Percentiles rank a stretch among this genome's conserved stretches.
Evolutionary conservation across 305 asterid species (phyloP).

Genomic region (Fraxinus greggii): DNA sequence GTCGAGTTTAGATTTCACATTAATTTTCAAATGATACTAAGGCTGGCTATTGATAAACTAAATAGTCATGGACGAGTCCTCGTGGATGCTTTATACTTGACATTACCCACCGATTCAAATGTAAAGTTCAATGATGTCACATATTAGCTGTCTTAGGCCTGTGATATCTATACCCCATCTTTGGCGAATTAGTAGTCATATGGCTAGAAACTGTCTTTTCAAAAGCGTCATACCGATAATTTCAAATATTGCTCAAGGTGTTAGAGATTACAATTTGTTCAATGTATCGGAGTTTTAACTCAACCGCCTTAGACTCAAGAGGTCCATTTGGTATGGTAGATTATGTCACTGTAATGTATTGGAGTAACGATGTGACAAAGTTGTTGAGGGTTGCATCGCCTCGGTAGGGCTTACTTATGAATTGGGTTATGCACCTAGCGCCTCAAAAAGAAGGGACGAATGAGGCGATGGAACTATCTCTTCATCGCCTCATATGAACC

Average conservation of each 20-base stretch:
- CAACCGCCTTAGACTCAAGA: not conserved
- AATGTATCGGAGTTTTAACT: not conserved
- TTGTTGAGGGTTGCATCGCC: too few species aligned
- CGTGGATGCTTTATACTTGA: not conserved
- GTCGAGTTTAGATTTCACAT: not conserved
- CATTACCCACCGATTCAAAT: not conserved
- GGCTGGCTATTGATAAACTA: too few species aligned
- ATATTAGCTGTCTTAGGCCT: not conserved
- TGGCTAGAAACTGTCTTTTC: too few species aligned
- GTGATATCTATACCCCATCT: not conserved
- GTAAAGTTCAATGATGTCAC: not conserved
- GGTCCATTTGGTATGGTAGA: not conserved
- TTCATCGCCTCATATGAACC: too few species aligned
- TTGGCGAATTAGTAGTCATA: not conserved
- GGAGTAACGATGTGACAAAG: too few species aligned
- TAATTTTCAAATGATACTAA: too few species aligned
- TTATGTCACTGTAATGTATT: too few species aligned
- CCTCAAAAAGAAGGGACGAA: too few species aligned
- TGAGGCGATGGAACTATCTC: too few species aligned
- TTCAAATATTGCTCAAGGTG: not conserved
- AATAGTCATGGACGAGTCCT: not conserved
- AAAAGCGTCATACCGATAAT: not conserved
- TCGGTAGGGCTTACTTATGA: too few species aligned
- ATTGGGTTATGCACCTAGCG: too few species aligned
- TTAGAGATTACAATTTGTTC: not conserved